These are phyloP conservation scores for Fusarium sambucinum DNA, from an alignment of 2,329 filamentous ascomycete species.

Conservation along the genomic window DNA sequence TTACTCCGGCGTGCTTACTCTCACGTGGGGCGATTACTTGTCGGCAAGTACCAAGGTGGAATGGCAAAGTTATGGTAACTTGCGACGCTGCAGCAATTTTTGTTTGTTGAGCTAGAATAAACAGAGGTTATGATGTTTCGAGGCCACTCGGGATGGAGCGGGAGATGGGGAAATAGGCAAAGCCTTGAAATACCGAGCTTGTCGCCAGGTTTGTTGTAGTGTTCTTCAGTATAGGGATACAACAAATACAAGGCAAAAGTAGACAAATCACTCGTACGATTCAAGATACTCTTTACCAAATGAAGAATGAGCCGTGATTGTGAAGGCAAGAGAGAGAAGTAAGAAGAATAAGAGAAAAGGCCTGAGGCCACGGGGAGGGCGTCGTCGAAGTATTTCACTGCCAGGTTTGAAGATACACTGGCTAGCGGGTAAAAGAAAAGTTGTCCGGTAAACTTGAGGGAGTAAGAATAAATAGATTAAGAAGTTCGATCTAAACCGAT, in stretches of 20 bases:
- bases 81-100: not conserved
- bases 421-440: not conserved
- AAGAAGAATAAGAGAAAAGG: slow-evolving; percentile 44
- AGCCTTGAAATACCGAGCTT: slow-evolving; percentile 32
- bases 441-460: too few species aligned
- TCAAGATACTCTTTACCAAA: slow-evolving; percentile 20
- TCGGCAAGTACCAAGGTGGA: not conserved
- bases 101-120: not conserved
- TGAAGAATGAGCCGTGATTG: slow-evolving; percentile 14
- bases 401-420: slow-evolving; percentile 41
- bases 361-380: slow-evolving; percentile 53
- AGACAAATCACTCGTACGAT: slow-evolving; percentile 1
- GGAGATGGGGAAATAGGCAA: slow-evolving; percentile 23
- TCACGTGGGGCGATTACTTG: slow-evolving; percentile 27
- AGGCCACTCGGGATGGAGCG: slow-evolving; percentile 24
- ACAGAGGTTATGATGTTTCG: slow-evolving; percentile 22
- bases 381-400: slow-evolving; percentile 54
- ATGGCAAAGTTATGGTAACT: not conserved
- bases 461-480: too few species aligned
- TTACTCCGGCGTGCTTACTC: slow-evolving; percentile 44
- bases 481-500: too few species aligned
- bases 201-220: slow-evolving; percentile 37
- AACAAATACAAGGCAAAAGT: not conserved
- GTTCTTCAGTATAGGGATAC: slow-evolving; percentile 6
- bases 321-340: slow-evolving; percentile 25